Conservation (phyloP, 345 rosid species). For the Odontarrhena argentea region DNA sequence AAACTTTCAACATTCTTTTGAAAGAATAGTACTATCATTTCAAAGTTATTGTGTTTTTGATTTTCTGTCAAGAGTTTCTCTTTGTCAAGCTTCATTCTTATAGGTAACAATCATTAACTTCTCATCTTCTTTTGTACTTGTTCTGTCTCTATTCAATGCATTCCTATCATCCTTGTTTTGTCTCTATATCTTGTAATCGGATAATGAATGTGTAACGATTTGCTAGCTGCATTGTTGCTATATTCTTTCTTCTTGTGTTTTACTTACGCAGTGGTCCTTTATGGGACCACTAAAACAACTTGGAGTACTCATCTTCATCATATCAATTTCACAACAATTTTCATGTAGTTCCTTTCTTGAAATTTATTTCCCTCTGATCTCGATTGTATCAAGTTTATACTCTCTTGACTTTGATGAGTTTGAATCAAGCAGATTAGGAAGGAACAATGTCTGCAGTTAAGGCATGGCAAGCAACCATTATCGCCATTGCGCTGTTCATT, state of each 20-base stretch:
- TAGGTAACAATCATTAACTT: slow-evolving; percentile 42
- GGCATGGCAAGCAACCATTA: slow-evolving; percentile 81
- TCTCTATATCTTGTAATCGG: slow-evolving; percentile 15
- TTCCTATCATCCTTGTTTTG: slow-evolving; percentile 23
- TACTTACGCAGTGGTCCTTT: slow-evolving; percentile 34
- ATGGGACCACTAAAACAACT: slow-evolving; percentile 34
- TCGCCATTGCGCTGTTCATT: slow-evolving; percentile 66
- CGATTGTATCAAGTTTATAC: not conserved
- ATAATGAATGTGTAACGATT: slow-evolving; percentile 27
- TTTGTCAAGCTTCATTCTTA: slow-evolving; percentile 18
- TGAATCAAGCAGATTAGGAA: slow-evolving; percentile 26
- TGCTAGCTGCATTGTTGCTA: slow-evolving; percentile 26
- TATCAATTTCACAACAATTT: slow-evolving; percentile 21
- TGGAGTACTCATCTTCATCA: slow-evolving; percentile 23
- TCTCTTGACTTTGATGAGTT: not conserved
- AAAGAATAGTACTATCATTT: slow-evolving; percentile 7
- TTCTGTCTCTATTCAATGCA: slow-evolving; percentile 18
- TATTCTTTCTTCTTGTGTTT: slow-evolving; percentile 19
- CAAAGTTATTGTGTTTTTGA: not conserved
- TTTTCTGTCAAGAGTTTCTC: slow-evolving; percentile 36
- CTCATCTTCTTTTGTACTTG: slow-evolving; percentile 6
- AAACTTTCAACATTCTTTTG: slow-evolving; percentile 1
- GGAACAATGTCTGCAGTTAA: slow-evolving; percentile 60
- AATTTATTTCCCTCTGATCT: slow-evolving; percentile 8
- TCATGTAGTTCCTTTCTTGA: slow-evolving; percentile 12